A percentile compares a stretch with the other conserved stretches of the same genome.
These are phyloP conservation scores for Encephalitozoon intestinalis DNA, from an alignment of 371 early-diverging fungal species.

Conservation along the genomic window DNA sequence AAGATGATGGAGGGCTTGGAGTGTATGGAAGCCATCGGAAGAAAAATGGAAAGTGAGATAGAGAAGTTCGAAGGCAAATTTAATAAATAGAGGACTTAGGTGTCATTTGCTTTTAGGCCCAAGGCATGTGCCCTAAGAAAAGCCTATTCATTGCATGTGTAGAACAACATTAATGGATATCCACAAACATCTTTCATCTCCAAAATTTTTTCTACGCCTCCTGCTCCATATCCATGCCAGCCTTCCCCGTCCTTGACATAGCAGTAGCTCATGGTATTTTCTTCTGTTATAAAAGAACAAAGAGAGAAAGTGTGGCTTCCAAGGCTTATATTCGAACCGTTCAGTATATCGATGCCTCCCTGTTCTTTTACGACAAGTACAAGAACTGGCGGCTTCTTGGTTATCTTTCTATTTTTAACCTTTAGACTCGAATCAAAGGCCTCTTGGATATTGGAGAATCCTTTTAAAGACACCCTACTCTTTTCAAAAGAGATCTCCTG, in stretches of 20 bases:
- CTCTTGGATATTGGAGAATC: neutral
- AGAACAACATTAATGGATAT: neutral
- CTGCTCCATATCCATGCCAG: neutral
- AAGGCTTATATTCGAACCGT: neutral
- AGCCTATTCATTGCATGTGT: neutral
- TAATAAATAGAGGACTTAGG: constrained; percentile 6
- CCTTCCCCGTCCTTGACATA: neutral
- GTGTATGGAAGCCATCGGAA: neutral
- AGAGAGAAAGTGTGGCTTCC: neutral
- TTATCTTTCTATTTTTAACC: neutral
- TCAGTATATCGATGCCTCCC: neutral
- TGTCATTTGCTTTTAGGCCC: neutral
- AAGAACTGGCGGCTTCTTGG: neutral
- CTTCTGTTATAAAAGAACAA: neutral
- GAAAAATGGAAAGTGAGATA: neutral
- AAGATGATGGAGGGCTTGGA: constrained; percentile 27
- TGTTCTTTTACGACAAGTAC: neutral
- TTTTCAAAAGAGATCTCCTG: constrained; percentile 9
- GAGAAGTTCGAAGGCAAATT: neutral
- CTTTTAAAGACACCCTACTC: neutral
- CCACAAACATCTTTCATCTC: neutral
- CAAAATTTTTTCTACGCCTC: neutral
- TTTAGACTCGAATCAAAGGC: neutral
- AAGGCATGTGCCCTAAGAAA: neutral
- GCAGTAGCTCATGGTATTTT: neutral